Base-by-base conservation (phyloP, 331 rosid genomes). In the Pyrus hybrid region DNA sequence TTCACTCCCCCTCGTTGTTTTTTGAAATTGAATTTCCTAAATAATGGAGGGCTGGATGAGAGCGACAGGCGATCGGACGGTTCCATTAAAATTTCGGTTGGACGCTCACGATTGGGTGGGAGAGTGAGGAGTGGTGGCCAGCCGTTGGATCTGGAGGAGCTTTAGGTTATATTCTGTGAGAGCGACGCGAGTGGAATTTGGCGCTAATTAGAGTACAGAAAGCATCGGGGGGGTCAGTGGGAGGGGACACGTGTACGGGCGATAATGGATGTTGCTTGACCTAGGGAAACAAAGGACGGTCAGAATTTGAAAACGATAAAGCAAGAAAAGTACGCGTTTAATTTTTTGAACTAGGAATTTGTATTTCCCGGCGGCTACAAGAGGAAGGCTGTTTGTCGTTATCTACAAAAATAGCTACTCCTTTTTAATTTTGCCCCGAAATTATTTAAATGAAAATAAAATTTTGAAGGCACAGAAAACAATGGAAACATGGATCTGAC, bases 171-270 rank as follows among this genome's bases (percentile, higher is more conserved):
- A 35, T 66, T 7, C 60, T 57, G 67, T 75, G 75, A 70, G 30
- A 71, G 72, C 49, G 80, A 80, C 56, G 80, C 32, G 32, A 80
- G 79, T 33, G 64, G 79, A 83, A 82, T 91, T 90, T 90, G 90
- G 96, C 97, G 97, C 85, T 86, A 91, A 88, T 70, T 72, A 80
- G 63, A 81, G 45, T 83, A 75, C 80, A 41, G 68, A 70, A 23
- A 18, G 25, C n/a, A 57, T 74, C 4, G 51, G 56, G 70, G 45
- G 53, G 51, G n/a, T n/a, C n/a, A 28, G 28, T 4, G 58, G 17
- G 21, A 13, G 6, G 56, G 30, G 63, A 75, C 75, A 84, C 82
- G 82, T 83, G 89, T 76, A 79, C 78, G 89, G 82, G 12, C 4
- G 22, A 20, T 9, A 20, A 47, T 20, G 75, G 35, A 2, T 29